Evolutionary conservation across 2,329 filamentous ascomycete genomes (phyloP), one percentile per base, ranked within the genome.

Genomic region (Fusarium sp.): DNA sequence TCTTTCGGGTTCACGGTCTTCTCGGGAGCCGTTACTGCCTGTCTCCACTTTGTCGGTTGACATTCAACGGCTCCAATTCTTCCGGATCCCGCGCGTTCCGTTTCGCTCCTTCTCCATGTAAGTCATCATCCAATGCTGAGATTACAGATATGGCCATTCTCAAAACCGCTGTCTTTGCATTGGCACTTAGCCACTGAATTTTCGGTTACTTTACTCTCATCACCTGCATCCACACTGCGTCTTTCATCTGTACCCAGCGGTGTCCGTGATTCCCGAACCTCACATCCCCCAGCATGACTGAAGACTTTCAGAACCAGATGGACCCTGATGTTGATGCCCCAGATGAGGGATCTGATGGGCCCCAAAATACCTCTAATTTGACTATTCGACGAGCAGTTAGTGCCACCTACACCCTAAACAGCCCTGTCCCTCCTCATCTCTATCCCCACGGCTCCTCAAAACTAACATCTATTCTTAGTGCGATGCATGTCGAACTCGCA

Each of bases 401-500:
- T 75, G 45, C 43, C 38, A 40, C 34, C 34, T 46, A 29, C 55
- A 16, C 18, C 25, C 50, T 34, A 32, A 29, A 20, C 40, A 45
- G 44, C 58, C 50, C 51, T 59, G 45, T 51, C 49, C 29, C 22
- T 22, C 18, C n/a, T 27, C 56, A 18, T 49, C 38, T 25, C 45
- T 32, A 18, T 42, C 47, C 29, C 22, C 40, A 42, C 52, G 34
- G 20, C 42, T 42, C 20, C 47, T 56, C 27, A 46, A 47, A 24
- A 34, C 73, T 75, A 55, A 73, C 63, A 32, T 45, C 42, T 56
- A 73, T 76, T 76, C 55, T 49, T 61, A 79, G 77, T 79, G 77
- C 55, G 77, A 79, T 66, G 75, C 76, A 55, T 79, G 77, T 53
- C 75, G 77, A 63, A 74, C 76, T 51, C 77, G 77, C 57, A 79